These are phyloP conservation scores for Phytophthora crassamura DNA, from an alignment of 352 stramenopile species.

Conservation along the genomic window DNA sequence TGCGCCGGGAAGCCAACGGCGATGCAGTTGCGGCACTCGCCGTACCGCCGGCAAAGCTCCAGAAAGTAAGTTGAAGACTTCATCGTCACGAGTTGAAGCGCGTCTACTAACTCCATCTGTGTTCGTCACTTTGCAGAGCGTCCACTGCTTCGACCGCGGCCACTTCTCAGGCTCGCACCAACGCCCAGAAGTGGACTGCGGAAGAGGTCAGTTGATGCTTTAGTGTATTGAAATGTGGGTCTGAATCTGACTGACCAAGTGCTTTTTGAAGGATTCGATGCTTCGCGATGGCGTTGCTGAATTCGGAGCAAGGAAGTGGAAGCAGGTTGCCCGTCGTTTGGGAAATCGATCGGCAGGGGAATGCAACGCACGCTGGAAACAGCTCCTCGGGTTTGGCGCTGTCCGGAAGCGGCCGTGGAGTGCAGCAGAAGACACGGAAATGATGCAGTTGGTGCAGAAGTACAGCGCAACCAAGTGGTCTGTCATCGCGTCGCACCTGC, in stretches of 20 bases:
- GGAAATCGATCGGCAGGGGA: constrained; percentile 49
- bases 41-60: constrained; percentile 36
- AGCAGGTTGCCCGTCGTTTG: constrained; percentile 65
- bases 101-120: constrained; percentile 1
- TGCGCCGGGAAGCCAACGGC: constrained; percentile 14
- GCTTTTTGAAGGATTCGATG: constrained; percentile 57
- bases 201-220: too few species aligned
- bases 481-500: constrained; percentile 85
- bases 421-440: constrained; percentile 61
- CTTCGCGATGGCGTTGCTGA: constrained; percentile 75
- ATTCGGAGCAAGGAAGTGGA: constrained; percentile 86
- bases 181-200: too few species aligned
- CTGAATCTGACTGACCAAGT: neutral
- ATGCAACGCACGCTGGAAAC: constrained; percentile 75
- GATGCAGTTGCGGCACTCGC: constrained; percentile 37
- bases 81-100: neutral
- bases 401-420: constrained; percentile 77
- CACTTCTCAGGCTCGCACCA: too few species aligned
- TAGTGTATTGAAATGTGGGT: neutral
- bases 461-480: constrained; percentile 79
- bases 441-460: constrained; percentile 63
- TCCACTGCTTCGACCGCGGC: too few species aligned
- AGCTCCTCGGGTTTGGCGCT: constrained; percentile 68
- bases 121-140: constrained; percentile 13
- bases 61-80: constrained; percentile 44